Evolutionary conservation across 1,284 basidiomycete genomes (phyloP).

Genomic region (Pseudozyma flocculosa): DNA sequence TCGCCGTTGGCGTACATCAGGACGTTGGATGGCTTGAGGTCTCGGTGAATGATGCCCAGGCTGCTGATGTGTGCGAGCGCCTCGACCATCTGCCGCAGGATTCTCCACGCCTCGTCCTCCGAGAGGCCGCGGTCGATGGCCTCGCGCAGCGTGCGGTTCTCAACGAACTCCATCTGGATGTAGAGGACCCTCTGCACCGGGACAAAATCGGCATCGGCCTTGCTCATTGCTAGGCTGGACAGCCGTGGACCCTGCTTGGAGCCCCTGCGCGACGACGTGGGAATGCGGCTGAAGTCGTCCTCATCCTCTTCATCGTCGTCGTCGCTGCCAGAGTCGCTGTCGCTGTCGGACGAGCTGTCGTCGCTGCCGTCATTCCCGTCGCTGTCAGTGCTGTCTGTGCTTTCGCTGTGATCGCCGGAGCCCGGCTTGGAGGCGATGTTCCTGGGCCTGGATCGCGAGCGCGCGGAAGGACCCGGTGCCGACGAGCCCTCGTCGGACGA

Average conservation of each 20-base stretch:
- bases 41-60: conserved; percentile 86
- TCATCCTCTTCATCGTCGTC: conserved; percentile 14
- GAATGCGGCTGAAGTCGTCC: conserved; percentile 37
- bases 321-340: conserved; percentile 10
- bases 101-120: conserved; percentile 75
- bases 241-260: conserved; percentile 19
- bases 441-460: conserved; percentile 8
- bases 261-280: conserved; percentile 16
- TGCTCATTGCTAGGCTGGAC: conserved; percentile 11
- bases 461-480: conserved; percentile 7
- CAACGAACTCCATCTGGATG: conserved; percentile 74
- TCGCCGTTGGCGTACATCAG: conserved; percentile 66
- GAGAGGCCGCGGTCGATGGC: conserved; percentile 53
- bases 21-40: conserved; percentile 60
- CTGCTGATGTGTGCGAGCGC: conserved; percentile 81
- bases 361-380: conserved; percentile 10
- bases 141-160: conserved; percentile 54
- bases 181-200: conserved; percentile 70
- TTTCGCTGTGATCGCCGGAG: conserved; percentile 22
- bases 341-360: neutral
- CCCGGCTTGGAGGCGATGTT: conserved; percentile 8
- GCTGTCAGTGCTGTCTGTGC: no score
- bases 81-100: conserved; percentile 87
- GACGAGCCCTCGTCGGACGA: conserved; percentile 53
- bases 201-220: conserved; percentile 1